Conservation (phyloP, 2,329 filamentous ascomycete species). For the Reticulascus tulasneorum region DNA sequence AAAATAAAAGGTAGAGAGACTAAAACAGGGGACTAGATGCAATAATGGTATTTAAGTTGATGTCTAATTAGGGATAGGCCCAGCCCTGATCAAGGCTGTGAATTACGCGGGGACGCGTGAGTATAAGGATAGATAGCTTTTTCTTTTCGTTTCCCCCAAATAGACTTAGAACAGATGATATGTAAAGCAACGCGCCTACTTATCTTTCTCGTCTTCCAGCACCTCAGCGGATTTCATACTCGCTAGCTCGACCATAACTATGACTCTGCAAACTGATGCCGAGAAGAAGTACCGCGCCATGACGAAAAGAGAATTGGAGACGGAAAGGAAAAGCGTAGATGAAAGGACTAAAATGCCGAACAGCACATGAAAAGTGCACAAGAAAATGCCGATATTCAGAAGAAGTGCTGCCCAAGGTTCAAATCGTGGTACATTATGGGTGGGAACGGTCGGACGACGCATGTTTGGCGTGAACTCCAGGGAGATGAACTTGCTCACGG, state of each 20-base stretch:
- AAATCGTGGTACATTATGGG: neutral
- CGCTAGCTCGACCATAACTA: slow-evolving; percentile 6
- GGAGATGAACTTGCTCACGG: neutral
- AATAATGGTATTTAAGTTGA: too few relatives aligned
- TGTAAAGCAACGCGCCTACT: too few relatives aligned
- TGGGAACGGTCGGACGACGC: neutral
- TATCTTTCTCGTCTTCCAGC: neutral
- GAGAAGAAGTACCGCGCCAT: slow-evolving; percentile 8
- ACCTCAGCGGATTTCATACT: slow-evolving; percentile 4
- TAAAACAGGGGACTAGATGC: too few relatives aligned
- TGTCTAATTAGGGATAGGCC: too few relatives aligned
- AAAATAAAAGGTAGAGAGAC: too few relatives aligned
- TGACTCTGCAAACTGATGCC: slow-evolving; percentile 2
- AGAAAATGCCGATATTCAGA: slow-evolving; percentile 1
- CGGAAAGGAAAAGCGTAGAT: slow-evolving; percentile 2
- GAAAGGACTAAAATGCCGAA: slow-evolving; percentile 5
- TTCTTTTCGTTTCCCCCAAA: too few relatives aligned
- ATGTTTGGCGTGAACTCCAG: neutral
- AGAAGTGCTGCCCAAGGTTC: slow-evolving; percentile 2
- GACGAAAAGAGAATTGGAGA: slow-evolving; percentile 2
- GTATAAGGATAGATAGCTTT: too few relatives aligned
- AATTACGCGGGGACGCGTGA: too few relatives aligned
- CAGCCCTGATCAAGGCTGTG: too few relatives aligned
- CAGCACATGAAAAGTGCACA: slow-evolving; percentile 1
- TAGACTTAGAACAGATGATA: too few relatives aligned